phyloP scores from a whole-genome alignment of 2,329 filamentous ascomycete genomes.

The Neonectria neomacrospora region DNA sequence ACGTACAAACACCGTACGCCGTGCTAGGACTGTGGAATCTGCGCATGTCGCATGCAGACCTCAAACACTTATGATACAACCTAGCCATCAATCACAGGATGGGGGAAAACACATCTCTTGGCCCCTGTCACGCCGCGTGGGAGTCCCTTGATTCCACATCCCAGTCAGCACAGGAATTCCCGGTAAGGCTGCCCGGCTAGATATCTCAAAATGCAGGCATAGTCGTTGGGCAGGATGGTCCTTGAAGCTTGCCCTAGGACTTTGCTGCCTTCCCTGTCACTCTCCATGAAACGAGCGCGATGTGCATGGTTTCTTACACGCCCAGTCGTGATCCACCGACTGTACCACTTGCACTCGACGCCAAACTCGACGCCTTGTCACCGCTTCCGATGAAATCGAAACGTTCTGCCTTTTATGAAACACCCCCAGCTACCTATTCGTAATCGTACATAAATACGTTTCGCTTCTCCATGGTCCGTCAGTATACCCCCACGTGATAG shows the following conservation, averaged over 20 bases:
- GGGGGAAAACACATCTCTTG: constrained; percentile 1
- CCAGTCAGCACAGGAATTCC: background rate
- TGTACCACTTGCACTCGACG: constrained; percentile 19
- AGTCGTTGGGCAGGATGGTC: background rate
- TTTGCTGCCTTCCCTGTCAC: constrained; percentile 18
- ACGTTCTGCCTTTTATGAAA: constrained; percentile 1
- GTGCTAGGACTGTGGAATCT: constrained; percentile 3
- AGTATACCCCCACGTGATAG: constrained; percentile 6
- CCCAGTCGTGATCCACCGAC: constrained; percentile 9
- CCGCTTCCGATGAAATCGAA: constrained; percentile 9
- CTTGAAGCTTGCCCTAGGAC: constrained; percentile 20
- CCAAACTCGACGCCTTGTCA: constrained; percentile 14
- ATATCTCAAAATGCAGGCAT: constrained; percentile 17
- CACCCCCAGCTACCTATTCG: background rate
- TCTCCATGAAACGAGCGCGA: constrained; percentile 23
- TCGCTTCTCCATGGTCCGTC: background rate
- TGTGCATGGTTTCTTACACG: constrained; percentile 18
- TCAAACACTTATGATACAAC: constrained; percentile 26
- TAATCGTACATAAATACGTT: background rate
- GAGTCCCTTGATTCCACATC: constrained; percentile 17
- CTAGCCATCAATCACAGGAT: constrained; percentile 11
- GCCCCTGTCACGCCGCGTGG: background rate
- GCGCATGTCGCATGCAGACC: constrained; percentile 11
- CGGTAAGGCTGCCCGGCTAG: background rate
- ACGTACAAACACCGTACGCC: background rate